Evolutionary conservation across 2,329 filamentous ascomycete genomes (phyloP).

Genomic region (Pezicula radicicola): DNA sequence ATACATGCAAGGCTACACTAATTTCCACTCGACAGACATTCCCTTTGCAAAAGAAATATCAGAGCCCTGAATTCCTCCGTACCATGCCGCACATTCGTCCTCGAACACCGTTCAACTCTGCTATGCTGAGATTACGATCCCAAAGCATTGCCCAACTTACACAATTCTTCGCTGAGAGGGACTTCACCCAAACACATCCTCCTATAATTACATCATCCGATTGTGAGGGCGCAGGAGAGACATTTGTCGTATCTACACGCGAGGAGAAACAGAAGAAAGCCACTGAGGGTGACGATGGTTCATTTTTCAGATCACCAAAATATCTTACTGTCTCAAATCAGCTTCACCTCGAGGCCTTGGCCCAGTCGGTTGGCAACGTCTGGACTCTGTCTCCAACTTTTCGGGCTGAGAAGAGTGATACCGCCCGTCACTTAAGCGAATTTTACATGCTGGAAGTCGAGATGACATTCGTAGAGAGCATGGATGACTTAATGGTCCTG

Average conservation of each 20-base stretch:
- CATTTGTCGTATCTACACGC: slow-evolving; percentile 64
- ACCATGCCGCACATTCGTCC: slow-evolving; percentile 83
- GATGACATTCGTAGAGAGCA: slow-evolving; percentile 70
- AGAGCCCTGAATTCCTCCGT: slow-evolving; percentile 83
- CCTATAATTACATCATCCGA: slow-evolving; percentile 96
- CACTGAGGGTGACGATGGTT: slow-evolving; percentile 35
- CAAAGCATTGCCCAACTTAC: slow-evolving; percentile 71
- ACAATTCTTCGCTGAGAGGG: slow-evolving; percentile 68
- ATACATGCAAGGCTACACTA: slow-evolving; percentile 13
- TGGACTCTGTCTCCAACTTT: slow-evolving; percentile 96
- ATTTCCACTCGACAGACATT: slow-evolving; percentile 59
- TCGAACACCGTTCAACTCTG: slow-evolving; percentile 76
- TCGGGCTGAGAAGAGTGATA: slow-evolving; percentile 89
- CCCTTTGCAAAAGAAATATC: slow-evolving; percentile 95
- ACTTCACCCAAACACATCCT: slow-evolving; percentile 82
- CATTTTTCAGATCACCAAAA: slow-evolving; percentile 84
- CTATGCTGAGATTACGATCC: slow-evolving; percentile 79
- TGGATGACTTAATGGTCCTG: slow-evolving; percentile 73
- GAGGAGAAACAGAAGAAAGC: slow-evolving; percentile 15
- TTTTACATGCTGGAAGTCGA: slow-evolving; percentile 99
- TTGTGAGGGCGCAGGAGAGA: slow-evolving; percentile 94
- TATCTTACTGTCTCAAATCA: slow-evolving; percentile 96
- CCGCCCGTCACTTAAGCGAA: slow-evolving; percentile 88
- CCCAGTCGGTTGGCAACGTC: slow-evolving; percentile 83
- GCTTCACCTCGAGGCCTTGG: slow-evolving; percentile 87